Evolutionary conservation across 306 rosid genomes (phyloP).

Genomic region (Rosa chinensis): DNA sequence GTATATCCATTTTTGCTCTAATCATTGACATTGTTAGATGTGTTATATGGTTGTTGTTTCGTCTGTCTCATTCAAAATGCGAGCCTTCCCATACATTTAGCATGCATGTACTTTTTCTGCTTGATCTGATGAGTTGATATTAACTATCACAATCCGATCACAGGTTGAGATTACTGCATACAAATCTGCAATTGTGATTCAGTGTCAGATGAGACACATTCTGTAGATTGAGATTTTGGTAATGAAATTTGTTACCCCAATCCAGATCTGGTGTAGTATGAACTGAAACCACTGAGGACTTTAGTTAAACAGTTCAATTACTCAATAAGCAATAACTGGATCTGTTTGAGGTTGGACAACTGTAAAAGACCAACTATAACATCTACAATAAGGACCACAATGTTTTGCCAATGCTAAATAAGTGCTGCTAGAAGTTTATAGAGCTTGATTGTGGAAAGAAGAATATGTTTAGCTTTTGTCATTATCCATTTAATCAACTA

Average conservation of each 20-base stretch:
- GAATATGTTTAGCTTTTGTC: neutral
- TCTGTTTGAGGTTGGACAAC: neutral
- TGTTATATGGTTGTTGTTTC: neutral
- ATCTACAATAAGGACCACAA: neutral
- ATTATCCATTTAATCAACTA: neutral
- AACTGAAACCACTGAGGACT: neutral
- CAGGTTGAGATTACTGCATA: neutral
- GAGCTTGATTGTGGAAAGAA: neutral
- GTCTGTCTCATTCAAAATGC: neutral
- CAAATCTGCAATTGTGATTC: neutral
- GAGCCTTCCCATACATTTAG: neutral
- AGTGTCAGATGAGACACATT: neutral
- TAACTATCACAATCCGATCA: neutral
- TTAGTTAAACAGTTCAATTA: neutral
- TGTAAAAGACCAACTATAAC: neutral
- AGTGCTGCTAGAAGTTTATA: neutral
- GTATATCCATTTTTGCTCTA: neutral
- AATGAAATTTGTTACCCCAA: neutral
- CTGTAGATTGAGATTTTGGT: neutral
- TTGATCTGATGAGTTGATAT: neutral
- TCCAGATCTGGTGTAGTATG: neutral
- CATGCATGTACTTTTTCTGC: neutral
- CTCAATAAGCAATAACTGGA: neutral
- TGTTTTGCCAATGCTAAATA: neutral
- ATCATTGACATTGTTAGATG: neutral